Percentiles rank a stretch among this genome's conserved stretches.
phyloP scores from a whole-genome alignment of 352 stramenopile genomes.

The Saprolegnia parasitica region DNA sequence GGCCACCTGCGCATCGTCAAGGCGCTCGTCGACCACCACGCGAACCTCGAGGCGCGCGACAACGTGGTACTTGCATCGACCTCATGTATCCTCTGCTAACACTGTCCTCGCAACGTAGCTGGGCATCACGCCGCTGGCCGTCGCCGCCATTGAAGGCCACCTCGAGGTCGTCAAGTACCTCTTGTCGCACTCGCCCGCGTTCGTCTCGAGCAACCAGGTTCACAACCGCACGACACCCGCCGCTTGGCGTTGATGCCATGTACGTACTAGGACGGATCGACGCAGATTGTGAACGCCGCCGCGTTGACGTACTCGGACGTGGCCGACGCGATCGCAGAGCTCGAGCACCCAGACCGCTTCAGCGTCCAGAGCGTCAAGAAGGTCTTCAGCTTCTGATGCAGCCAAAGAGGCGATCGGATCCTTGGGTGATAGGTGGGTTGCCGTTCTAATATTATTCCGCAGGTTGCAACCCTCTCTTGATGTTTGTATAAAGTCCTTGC shows the following conservation, averaged over 20 bases:
- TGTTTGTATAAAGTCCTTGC: background rate
- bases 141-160: constrained; percentile 42
- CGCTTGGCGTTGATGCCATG: background rate
- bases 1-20: constrained; percentile 29
- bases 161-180: constrained; percentile 37
- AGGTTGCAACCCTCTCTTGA: background rate
- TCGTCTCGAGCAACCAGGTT: constrained; percentile 27
- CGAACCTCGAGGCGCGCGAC: constrained; percentile 17
- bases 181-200: constrained; percentile 6
- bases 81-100: background rate
- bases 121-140: constrained; percentile 18
- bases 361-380: constrained; percentile 19
- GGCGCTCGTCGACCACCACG: constrained; percentile 10
- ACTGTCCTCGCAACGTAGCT: constrained; percentile 8
- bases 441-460: background rate
- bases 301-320: constrained; percentile 27
- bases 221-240: background rate
- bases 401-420: background rate
- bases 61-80: constrained; percentile 8
- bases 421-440: background rate
- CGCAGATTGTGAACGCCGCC: constrained; percentile 26
- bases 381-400: constrained; percentile 22
- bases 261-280: constrained; percentile 18
- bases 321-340: constrained; percentile 27
- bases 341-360: constrained; percentile 27